Conservation (phyloP, 2,329 filamentous ascomycete species). For the Arthrinium puccinioides region DNA sequence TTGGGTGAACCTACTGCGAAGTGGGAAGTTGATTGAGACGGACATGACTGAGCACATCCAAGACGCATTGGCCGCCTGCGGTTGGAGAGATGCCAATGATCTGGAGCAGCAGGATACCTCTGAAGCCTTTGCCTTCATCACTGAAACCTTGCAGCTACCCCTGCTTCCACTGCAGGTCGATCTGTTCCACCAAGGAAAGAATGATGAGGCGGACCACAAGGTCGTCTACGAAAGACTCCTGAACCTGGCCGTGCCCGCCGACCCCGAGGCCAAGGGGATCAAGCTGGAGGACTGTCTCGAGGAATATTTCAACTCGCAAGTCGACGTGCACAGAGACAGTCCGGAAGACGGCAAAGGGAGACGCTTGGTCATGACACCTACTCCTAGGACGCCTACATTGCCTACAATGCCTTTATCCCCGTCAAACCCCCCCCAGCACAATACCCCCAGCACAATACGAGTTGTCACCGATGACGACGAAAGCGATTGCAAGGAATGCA, state of each 20-base stretch:
- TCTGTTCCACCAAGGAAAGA: constrained; percentile 84
- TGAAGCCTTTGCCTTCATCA: constrained; percentile 92
- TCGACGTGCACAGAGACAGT: constrained; percentile 77
- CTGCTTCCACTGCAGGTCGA: constrained; percentile 89
- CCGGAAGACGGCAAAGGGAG: constrained; percentile 43
- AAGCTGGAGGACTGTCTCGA: constrained; percentile 88
- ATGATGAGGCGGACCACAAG: constrained; percentile 84
- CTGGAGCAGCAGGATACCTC: constrained; percentile 91
- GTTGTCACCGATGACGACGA: constrained; percentile 19
- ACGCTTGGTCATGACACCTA: constrained; percentile 25
- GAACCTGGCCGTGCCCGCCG: constrained; percentile 81
- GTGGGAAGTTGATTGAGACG: constrained; percentile 74
- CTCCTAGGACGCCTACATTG: constrained; percentile 13
- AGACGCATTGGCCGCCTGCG: constrained; percentile 73
- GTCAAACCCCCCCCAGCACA: too few species aligned
- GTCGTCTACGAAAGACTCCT: constrained; percentile 86
- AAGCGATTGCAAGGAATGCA: constrained; percentile 10
- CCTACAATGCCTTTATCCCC: constrained; percentile 16
- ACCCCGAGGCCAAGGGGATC: constrained; percentile 61
- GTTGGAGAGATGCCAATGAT: constrained; percentile 74
- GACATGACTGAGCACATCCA: constrained; percentile 83
- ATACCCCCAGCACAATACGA: constrained; percentile 27
- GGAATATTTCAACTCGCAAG: constrained; percentile 88
- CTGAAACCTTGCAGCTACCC: constrained; percentile 79
- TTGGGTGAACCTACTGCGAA: constrained; percentile 89